Conservation (phyloP, 495 filamentous ascomycete genomes). For the Penicillium dipodomyicola region DNA sequence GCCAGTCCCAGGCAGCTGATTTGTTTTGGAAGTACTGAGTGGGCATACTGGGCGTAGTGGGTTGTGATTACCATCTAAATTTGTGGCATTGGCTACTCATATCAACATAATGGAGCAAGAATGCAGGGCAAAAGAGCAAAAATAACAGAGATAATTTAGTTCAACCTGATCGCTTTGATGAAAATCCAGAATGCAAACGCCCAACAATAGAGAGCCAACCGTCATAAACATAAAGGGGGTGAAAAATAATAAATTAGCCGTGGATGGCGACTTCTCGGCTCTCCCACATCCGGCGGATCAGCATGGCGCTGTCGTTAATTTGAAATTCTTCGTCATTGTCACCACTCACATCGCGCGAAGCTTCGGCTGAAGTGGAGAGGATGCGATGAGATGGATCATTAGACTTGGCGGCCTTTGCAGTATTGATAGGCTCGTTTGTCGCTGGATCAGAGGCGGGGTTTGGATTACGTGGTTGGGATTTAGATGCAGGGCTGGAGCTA, state of each 20-base stretch:
- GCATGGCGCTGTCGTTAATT: conserved; percentile 37
- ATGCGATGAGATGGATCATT: conserved; percentile 42
- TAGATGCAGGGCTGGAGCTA: conserved; percentile 26
- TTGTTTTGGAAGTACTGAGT: not conserved
- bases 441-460: conserved; percentile 29
- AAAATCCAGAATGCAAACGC: conserved; percentile 10
- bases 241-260: conserved; percentile 23
- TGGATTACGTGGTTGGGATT: conserved; percentile 24
- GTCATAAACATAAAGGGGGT: conserved; percentile 15
- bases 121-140: not conserved
- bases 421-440: conserved; percentile 35
- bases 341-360: conserved; percentile 18
- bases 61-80: not conserved
- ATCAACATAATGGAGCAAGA: not conserved
- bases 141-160: conserved; percentile 8
- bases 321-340: conserved; percentile 33
- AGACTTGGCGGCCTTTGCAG: conserved; percentile 22
- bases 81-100: conserved; percentile 6
- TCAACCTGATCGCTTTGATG: not conserved
- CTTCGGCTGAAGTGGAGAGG: conserved; percentile 44
- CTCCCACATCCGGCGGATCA: conserved; percentile 51
- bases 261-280: conserved; percentile 45
- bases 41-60: not conserved
- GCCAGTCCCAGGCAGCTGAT: conserved; percentile 10
- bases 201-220: conserved; percentile 8